phyloP scores from a whole-genome alignment of 2,329 filamentous ascomycete genomes.

The Bretziella fagacearum region DNA sequence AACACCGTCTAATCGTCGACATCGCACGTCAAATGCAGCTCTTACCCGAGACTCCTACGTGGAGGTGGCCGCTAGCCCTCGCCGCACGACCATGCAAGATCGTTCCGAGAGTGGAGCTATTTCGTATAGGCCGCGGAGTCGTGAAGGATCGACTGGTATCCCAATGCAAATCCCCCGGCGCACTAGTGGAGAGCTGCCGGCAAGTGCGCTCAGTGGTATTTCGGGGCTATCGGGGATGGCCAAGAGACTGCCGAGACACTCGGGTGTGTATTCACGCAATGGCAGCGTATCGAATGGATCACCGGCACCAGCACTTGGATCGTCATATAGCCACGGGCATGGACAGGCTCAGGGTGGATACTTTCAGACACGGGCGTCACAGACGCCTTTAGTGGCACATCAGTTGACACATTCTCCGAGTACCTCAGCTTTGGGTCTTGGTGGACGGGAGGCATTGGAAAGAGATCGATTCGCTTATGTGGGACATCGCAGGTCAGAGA shows the following conservation, averaged over 20 bases:
- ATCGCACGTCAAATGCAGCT: conserved; percentile 22
- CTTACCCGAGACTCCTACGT: conserved; percentile 18
- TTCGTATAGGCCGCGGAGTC: conserved; percentile 27
- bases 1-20: conserved; percentile 32
- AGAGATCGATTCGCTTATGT: conserved; percentile 8
- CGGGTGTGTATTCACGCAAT: conserved; percentile 5
- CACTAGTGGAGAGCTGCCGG: conserved; percentile 24
- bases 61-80: conserved; percentile 26
- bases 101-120: conserved; percentile 27
- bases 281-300: conserved; percentile 10
- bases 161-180: conserved; percentile 23
- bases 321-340: conserved; percentile 1
- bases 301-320: neutral
- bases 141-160: conserved; percentile 24
- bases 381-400: conserved; percentile 22
- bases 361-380: conserved; percentile 23
- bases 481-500: conserved; percentile 10
- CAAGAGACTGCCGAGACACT: conserved; percentile 7
- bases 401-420: conserved; percentile 25
- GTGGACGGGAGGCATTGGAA: neutral
- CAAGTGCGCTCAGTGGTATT: conserved; percentile 4
- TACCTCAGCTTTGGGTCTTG: conserved; percentile 22
- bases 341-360: conserved; percentile 4
- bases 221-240: conserved; percentile 11
- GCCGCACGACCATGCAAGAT: conserved; percentile 23